Percentiles rank a stretch among this genome's conserved stretches.
phyloP scores from a whole-genome alignment of 257 asterid species.

The Jacaranda mimosifolia region DNA sequence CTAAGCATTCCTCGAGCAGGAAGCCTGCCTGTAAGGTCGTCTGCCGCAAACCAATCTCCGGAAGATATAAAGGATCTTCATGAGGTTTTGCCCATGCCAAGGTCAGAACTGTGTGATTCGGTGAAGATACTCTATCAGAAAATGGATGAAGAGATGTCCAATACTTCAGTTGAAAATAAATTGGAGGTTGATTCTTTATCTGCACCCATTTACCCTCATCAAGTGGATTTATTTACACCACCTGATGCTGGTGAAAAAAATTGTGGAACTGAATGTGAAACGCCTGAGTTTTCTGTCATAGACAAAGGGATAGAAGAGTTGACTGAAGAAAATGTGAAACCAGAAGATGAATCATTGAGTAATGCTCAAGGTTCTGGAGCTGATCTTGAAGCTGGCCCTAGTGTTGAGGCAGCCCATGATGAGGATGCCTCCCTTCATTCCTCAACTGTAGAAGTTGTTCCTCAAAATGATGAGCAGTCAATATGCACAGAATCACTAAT shows the following conservation, averaged over 20 bases:
- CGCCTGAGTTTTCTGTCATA: slow-evolving; percentile 43
- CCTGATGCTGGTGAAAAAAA: slow-evolving; percentile 42
- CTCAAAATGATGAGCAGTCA: slow-evolving; percentile 37
- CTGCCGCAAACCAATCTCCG: slow-evolving; percentile 47
- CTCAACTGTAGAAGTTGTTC: slow-evolving; percentile 30
- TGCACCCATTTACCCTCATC: slow-evolving; percentile 40
- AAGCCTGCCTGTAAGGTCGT: slow-evolving; percentile 61
- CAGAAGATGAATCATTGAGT: slow-evolving; percentile 33
- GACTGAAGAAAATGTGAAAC: slow-evolving; percentile 28
- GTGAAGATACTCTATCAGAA: slow-evolving; percentile 71
- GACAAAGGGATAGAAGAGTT: slow-evolving; percentile 48
- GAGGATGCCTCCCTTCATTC: slow-evolving; percentile 34
- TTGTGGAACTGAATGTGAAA: slow-evolving; percentile 54
- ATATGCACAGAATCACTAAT: slow-evolving; percentile 53
- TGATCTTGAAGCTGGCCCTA: slow-evolving; percentile 35
- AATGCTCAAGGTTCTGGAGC: slow-evolving; percentile 31
- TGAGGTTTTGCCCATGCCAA: slow-evolving; percentile 70
- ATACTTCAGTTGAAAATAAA: slow-evolving; percentile 46
- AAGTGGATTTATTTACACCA: slow-evolving; percentile 32
- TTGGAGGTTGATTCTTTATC: slow-evolving; percentile 47
- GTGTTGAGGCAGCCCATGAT: slow-evolving; percentile 33
- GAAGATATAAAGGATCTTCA: slow-evolving; percentile 85
- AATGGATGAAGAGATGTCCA: slow-evolving; percentile 63
- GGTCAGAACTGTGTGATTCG: slow-evolving; percentile 66
- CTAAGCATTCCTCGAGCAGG: slow-evolving; percentile 52